A percentile compares a stretch with the other conserved stretches of the same genome.
These are phyloP conservation scores for Lentinula edodes DNA, from an alignment of 768 basidiomycete species.

Conservation along the genomic window DNA sequence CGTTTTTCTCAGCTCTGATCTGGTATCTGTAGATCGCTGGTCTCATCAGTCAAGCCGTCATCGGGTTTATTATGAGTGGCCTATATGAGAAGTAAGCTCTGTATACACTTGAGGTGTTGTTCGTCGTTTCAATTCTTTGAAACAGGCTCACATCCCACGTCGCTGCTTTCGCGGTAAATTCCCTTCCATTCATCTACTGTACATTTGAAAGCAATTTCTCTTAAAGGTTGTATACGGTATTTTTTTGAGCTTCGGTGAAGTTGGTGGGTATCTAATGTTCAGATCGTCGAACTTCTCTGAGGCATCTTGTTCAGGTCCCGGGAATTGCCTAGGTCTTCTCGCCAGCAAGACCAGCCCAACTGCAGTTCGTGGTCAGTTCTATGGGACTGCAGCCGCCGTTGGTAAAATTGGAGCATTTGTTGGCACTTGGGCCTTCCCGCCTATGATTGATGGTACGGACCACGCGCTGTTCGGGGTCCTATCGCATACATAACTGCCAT, in stretches of 20 bases:
- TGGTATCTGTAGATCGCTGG: conserved; percentile 49
- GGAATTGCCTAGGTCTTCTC: conserved; percentile 81
- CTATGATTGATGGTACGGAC: conserved; percentile 52
- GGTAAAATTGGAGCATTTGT: conserved; percentile 84
- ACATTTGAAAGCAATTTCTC: neutral
- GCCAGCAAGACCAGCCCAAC: conserved; percentile 86
- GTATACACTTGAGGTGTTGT: neutral
- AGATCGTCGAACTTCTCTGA: neutral
- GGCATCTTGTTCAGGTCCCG: conserved; percentile 46
- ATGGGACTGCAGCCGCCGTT: conserved; percentile 79
- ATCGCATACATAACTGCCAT: conserved; percentile 8
- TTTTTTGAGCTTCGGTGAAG: conserved; percentile 85
- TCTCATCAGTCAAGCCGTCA: conserved; percentile 58
- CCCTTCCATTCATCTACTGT: neutral
- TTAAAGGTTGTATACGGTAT: conserved; percentile 79
- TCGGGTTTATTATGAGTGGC: conserved; percentile 91
- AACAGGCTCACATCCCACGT: conserved; percentile 54
- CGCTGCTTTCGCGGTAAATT: conserved; percentile 66
- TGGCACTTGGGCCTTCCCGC: conserved; percentile 75
- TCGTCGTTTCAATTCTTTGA: neutral
- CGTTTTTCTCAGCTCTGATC: neutral
- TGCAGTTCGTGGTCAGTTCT: conserved; percentile 79
- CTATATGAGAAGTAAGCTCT: conserved; percentile 49
- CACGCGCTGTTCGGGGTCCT: neutral
- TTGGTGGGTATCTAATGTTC: conserved; percentile 38